Base-by-base conservation (phyloP, 495 filamentous ascomycete species). In the Aspergillus mulundensis region DNA sequence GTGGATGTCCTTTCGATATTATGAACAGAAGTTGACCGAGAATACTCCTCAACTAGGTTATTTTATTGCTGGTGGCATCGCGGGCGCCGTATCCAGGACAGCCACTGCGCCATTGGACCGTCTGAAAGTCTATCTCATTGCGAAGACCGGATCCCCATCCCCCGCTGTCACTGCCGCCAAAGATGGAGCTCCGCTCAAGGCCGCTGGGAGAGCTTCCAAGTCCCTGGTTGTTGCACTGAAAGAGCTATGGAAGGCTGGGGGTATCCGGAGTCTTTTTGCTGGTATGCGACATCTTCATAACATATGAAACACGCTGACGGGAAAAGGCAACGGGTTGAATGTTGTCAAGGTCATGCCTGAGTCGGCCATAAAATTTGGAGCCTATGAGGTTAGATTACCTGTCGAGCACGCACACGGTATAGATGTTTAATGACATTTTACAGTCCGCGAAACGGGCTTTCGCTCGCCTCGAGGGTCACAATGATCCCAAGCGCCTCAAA, bases 311-410 rank as follows among this genome's bases (percentile, higher is more conserved):
- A 21, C 45, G 45, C 74, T 80, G 50, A 82, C 52, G 21, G 21
- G 25, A n/a, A 30, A 61, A 97, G 94, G 94, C 25, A 98, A 98
- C 66, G 94, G 94, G 7, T 79, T 98, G 55, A 98, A 98, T 64
- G 93, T 97, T 10, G 64, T 97, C 60, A 98, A 98, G 71, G 91
- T 98, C 46, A 93, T 97, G 87, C 94, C 94, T 7, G 94, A 98
- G 70, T 96, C 93, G 6, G 94, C 94, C 32, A 96, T 98, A 62
- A 94, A 87, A 58, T 98, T 98, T 71, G 94, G 94, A 49, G 93
- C 90, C 7, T 98, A 97, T 63, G 94, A 89, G 76, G 85, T 87
- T 67, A 56, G 69, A 61, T 38, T 10, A 39, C 34, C 52, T 58
- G 15, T 20, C n/a, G 30, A 41, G 3, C 20, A 19, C 52, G 34